Percentiles rank a stretch among this genome's conserved stretches.
phyloP scores from a whole-genome alignment of 805 yeast species.

The Brettanomyces bruxellensis region DNA sequence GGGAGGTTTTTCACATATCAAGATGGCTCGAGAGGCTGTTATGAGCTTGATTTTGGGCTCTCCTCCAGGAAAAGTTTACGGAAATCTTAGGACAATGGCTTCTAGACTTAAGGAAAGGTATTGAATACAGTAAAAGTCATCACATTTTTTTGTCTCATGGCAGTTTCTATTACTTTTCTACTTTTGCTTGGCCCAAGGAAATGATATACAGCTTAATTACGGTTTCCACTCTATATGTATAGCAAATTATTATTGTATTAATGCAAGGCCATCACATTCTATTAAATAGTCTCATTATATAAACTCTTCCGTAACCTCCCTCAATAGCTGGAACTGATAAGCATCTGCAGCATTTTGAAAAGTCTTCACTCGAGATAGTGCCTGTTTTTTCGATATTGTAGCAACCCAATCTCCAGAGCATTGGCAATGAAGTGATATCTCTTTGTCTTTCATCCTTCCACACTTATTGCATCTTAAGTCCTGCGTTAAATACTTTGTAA shows the following conservation, averaged over 20 bases:
- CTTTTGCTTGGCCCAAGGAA: neutral
- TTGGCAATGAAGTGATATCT: slow-evolving; percentile 64
- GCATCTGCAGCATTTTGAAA: slow-evolving; percentile 51
- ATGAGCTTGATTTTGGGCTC: slow-evolving; percentile 92
- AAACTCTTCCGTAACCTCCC: slow-evolving; percentile 22
- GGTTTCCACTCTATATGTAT: too few species aligned
- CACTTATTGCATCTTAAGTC: slow-evolving; percentile 80
- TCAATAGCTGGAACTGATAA: slow-evolving; percentile 52
- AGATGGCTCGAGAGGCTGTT: slow-evolving; percentile 98
- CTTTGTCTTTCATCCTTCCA: slow-evolving; percentile 51
- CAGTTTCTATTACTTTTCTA: neutral
- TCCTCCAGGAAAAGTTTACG: slow-evolving; percentile 98
- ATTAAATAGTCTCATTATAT: neutral
- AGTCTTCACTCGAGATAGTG: slow-evolving; percentile 36
- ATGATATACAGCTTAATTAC: too few species aligned
- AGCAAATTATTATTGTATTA: neutral
- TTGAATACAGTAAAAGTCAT: slow-evolving; percentile 22
- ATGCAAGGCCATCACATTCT: neutral
- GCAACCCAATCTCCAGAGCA: slow-evolving; percentile 86
- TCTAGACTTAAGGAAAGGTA: slow-evolving; percentile 95
- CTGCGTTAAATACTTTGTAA: slow-evolving; percentile 63
- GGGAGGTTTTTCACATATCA: slow-evolving; percentile 94
- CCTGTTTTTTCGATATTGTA: slow-evolving; percentile 35
- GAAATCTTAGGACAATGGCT: slow-evolving; percentile 93
- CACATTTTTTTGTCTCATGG: neutral